Conservation (phyloP, 2,329 filamentous ascomycete species). For the Apiospora aurea region DNA sequence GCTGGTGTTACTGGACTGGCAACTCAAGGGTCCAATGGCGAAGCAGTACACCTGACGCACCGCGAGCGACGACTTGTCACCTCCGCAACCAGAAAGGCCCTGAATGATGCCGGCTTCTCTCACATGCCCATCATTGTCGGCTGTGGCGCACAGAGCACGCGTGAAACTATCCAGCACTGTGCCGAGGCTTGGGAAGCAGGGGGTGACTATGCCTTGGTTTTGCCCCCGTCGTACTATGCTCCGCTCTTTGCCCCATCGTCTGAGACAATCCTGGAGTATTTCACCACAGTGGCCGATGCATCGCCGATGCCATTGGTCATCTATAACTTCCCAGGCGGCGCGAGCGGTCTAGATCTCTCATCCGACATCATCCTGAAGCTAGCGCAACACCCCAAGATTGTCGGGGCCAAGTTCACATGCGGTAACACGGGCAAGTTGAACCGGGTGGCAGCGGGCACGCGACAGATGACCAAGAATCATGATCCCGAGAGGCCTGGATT, state of each 20-base stretch:
- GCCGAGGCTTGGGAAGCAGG: slow-evolving; percentile 72
- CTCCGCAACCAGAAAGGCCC: slow-evolving; percentile 70
- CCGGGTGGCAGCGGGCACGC: slow-evolving; percentile 64
- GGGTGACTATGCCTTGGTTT: slow-evolving; percentile 77
- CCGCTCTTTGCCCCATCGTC: slow-evolving; percentile 67
- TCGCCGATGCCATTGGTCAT: slow-evolving; percentile 72
- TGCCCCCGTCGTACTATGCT: slow-evolving; percentile 81
- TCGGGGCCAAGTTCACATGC: slow-evolving; percentile 73
- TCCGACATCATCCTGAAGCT: slow-evolving; percentile 68
- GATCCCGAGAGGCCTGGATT: slow-evolving; percentile 56
- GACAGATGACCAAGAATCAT: slow-evolving; percentile 47
- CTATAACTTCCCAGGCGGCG: slow-evolving; percentile 74
- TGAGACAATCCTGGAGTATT: slow-evolving; percentile 70
- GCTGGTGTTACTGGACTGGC: slow-evolving; percentile 77
- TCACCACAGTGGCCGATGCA: slow-evolving; percentile 67
- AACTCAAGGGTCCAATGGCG: slow-evolving; percentile 82
- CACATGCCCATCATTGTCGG: slow-evolving; percentile 78
- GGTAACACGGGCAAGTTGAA: slow-evolving; percentile 76
- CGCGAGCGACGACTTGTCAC: slow-evolving; percentile 75
- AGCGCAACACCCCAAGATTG: slow-evolving; percentile 69
- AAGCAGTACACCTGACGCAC: slow-evolving; percentile 79
- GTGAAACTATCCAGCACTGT: slow-evolving; percentile 75
- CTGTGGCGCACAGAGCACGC: slow-evolving; percentile 75
- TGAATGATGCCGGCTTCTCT: slow-evolving; percentile 70
- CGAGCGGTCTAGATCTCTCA: slow-evolving; percentile 67